Base-by-base conservation (phyloP, 2,329 filamentous ascomycete genomes). In the Colletotrichum eleusines region DNA sequence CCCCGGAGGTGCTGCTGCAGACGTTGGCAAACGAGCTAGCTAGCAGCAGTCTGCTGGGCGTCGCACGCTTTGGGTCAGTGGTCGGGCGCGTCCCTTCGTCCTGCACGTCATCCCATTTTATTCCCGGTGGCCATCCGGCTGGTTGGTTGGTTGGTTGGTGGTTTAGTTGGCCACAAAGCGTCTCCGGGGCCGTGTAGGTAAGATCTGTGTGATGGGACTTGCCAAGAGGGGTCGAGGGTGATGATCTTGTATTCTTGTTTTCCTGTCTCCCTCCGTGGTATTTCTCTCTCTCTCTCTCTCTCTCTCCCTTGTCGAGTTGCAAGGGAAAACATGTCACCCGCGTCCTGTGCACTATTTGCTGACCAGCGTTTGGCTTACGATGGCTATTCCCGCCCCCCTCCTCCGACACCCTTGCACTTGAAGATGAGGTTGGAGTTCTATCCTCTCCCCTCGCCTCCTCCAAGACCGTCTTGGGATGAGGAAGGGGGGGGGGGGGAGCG, bases 101-200 rank as follows among this genome's bases (percentile, higher is more conserved):
- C 68, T 71, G 68, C 68, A 71, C 63, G 63, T 67, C 68, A 71
- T 71, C 63, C 50, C 63, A 59, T 50, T 62, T 67, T 50, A 23
- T 50, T 38, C 23, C 57, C 28, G 31, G 23, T 35, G 48, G 31
- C 51, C 28, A 14, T n/a, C 23, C 28, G 28, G 28, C 28, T 54
- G 51, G 50, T 53, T 33, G 48, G 26, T 5, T 31, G 50, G 20
- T 12, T 46, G 8, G 48, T 51, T 31, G 48, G 16, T n/a, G n/a
- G n/a, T n/a, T 51, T 51, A 6, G 48, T 11, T n/a, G 42, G 42
- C 18, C 26, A 16, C 44, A 23, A 46, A 46, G 20, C 44, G 9
- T n/a, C n/a, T 46, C 44, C 23, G 9, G n/a, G 44, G 44, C 20
- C 9, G n/a, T 46, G 44, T 23, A 46, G 9, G 20, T n/a, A n/a